Evolutionary conservation across 2,329 filamentous ascomycete species (phyloP).

Genomic region (Eurotiales sp.): DNA sequence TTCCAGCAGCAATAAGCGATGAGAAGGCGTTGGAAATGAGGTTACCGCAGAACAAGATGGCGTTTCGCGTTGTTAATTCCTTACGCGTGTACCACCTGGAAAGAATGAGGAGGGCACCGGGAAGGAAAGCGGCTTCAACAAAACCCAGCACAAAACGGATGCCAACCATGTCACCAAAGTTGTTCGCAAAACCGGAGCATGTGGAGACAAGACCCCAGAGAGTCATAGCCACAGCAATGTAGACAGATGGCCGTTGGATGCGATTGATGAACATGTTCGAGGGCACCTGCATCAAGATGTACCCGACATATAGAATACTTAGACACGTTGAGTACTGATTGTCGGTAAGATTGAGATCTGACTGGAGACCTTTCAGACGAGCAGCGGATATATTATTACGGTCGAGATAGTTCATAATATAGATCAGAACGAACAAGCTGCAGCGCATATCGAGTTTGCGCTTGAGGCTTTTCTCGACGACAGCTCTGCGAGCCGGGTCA

Average conservation of each 20-base stretch:
- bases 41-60: slow-evolving; percentile 45
- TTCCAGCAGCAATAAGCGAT: slow-evolving; percentile 36
- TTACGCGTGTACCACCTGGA: slow-evolving; percentile 61
- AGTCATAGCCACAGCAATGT: slow-evolving; percentile 3
- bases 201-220: slow-evolving; percentile 9
- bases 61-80: slow-evolving; percentile 18
- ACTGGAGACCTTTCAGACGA: not conserved
- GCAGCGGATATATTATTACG: slow-evolving; percentile 12
- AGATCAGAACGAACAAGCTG: no score
- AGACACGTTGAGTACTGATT: slow-evolving; percentile 3
- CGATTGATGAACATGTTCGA: slow-evolving; percentile 11
- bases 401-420: slow-evolving; percentile 12
- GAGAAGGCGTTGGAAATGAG: slow-evolving; percentile 41
- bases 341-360: slow-evolving; percentile 2
- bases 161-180: slow-evolving; percentile 1
- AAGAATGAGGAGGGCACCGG: slow-evolving; percentile 62
- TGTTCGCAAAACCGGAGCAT: not conserved
- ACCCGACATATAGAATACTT: slow-evolving; percentile 10
- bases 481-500: not conserved
- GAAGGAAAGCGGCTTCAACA: slow-evolving; percentile 64
- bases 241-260: slow-evolving; percentile 2
- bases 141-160: slow-evolving; percentile 51
- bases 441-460: no score
- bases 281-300: slow-evolving; percentile 8
- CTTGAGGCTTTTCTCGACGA: no score